These are phyloP conservation scores for Sarocladium kiliense DNA, from an alignment of 2,329 filamentous ascomycete species.

Conservation along the genomic window DNA sequence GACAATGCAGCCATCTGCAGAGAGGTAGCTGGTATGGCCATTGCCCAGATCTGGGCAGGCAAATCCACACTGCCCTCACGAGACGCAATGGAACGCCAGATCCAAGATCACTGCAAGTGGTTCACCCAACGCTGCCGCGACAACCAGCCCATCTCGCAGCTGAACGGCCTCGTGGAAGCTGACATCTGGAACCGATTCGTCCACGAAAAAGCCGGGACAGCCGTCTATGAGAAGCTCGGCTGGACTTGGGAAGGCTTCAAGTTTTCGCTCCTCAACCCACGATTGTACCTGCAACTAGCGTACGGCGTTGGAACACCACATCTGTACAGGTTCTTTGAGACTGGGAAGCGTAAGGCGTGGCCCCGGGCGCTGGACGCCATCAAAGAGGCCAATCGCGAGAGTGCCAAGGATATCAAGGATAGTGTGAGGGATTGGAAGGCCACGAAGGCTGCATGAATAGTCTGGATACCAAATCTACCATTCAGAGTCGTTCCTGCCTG, in stretches of 20 bases:
- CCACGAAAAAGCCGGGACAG: slow-evolving; percentile 34
- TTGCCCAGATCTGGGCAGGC: slow-evolving; percentile 36
- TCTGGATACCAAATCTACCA: too few species aligned
- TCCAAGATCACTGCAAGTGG: slow-evolving; percentile 12
- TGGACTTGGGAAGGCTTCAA: slow-evolving; percentile 30
- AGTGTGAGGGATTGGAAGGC: neutral
- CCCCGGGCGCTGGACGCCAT: slow-evolving; percentile 27
- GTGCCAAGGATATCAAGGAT: slow-evolving; percentile 13
- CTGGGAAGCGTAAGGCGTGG: slow-evolving; percentile 31
- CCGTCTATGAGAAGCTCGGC: slow-evolving; percentile 31
- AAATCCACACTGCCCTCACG: slow-evolving; percentile 27
- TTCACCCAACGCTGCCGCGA: slow-evolving; percentile 12
- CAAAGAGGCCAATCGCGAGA: slow-evolving; percentile 13
- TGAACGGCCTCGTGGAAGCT: slow-evolving; percentile 17
- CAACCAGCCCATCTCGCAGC: slow-evolving; percentile 11
- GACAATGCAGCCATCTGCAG: slow-evolving; percentile 27
- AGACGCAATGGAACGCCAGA: slow-evolving; percentile 25
- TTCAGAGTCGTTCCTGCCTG: too few species aligned
- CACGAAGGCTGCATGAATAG: neutral
- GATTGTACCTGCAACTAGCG: slow-evolving; percentile 29
- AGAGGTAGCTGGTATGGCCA: slow-evolving; percentile 33
- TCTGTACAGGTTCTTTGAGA: slow-evolving; percentile 32
- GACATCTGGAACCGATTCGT: slow-evolving; percentile 31
- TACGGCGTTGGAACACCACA: slow-evolving; percentile 33
- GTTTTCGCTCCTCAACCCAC: slow-evolving; percentile 31